Evolutionary conservation across 352 stramenopile genomes (phyloP), one percentile per base, ranked within the genome.

Genomic region (Globisporangium lucens): DNA sequence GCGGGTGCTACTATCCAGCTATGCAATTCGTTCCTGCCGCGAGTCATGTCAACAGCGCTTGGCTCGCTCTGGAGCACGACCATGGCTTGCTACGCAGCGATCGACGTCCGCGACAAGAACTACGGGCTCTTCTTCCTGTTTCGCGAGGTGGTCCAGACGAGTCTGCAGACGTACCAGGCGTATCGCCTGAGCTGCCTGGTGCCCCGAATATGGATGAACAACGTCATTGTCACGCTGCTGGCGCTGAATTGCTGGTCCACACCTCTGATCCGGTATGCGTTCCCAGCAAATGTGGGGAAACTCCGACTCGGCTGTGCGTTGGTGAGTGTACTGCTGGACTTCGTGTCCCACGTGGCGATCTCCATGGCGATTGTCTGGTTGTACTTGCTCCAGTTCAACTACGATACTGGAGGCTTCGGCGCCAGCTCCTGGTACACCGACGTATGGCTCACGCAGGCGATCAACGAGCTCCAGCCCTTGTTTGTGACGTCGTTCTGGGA

Each of bases 211-310:
- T 78, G 71, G 66, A 47, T 82, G 13, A 79, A 80, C n/a, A 72
- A 75, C 4, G 73, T 78, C 5, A 79, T 79, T 61, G 74, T 78
- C 1, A 13, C 41, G n/a, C 63, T 80, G 9, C 61, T 82, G 2
- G 71, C 75, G 38, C 13, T 75, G 0, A 82, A 79, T 36, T 82
- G 75, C 35, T 82, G 70, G 70, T 79, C 71, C 2, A 64, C 63
- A 4, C 52, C 51, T 6, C 15, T 60, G 24, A 4, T 53, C 10
- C 27, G 33, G 2, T 68, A 17, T n/a, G 13, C n/a, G 15, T 29
- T 61, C 24, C 9, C 24, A 36, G 8, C 38, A 13, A n/a, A 41
- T 27, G 24, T n/a, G 24, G 38, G 38, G 10, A 30, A 38, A 6
- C 15, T 63, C 4, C 38, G 58, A n/a, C 36, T 63, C 24, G 52